phyloP scores from a whole-genome alignment of 305 asterid species.

The Rubia balearica region DNA sequence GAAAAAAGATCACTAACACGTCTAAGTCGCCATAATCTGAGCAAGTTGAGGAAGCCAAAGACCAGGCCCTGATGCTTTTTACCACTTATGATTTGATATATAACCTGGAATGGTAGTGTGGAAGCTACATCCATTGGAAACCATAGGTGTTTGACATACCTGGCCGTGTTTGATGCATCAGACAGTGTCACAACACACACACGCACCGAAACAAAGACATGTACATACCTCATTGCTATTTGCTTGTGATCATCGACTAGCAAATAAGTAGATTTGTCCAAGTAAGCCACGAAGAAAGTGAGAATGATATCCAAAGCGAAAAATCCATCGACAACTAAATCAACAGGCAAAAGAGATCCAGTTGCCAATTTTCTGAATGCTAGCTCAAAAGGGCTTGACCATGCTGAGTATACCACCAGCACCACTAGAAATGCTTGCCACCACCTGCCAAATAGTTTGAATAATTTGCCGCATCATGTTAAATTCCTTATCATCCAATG shows the following conservation, averaged over 20 bases:
- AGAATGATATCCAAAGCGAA: conserved; percentile 62
- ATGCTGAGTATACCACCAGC: conserved; percentile 86
- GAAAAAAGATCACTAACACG: conserved; percentile 87
- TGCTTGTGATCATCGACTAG: conserved; percentile 63
- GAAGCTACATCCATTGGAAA: conserved; percentile 90
- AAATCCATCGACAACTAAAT: conserved; percentile 71
- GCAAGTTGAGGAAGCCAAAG: conserved; percentile 88
- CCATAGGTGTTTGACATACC: conserved; percentile 59
- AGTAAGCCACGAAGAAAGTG: conserved; percentile 79
- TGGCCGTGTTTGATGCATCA: conserved; percentile 15
- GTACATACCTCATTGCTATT: conserved; percentile 53
- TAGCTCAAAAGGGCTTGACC: conserved; percentile 91
- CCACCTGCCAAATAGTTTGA: conserved; percentile 36
- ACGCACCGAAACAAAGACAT: background rate
- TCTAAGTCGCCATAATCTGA: conserved; percentile 83
- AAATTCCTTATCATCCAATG: background rate
- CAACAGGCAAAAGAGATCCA: conserved; percentile 60
- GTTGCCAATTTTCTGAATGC: conserved; percentile 62
- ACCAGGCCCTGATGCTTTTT: conserved; percentile 33
- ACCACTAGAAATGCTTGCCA: conserved; percentile 84
- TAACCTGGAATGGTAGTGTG: conserved; percentile 65
- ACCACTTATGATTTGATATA: conserved; percentile 46
- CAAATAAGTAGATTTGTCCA: conserved; percentile 74
- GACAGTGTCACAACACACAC: background rate
- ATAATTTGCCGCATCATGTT: background rate